These are phyloP conservation scores for Rhypophila decipiens DNA, from an alignment of 495 filamentous ascomycete species.

Conservation along the genomic window DNA sequence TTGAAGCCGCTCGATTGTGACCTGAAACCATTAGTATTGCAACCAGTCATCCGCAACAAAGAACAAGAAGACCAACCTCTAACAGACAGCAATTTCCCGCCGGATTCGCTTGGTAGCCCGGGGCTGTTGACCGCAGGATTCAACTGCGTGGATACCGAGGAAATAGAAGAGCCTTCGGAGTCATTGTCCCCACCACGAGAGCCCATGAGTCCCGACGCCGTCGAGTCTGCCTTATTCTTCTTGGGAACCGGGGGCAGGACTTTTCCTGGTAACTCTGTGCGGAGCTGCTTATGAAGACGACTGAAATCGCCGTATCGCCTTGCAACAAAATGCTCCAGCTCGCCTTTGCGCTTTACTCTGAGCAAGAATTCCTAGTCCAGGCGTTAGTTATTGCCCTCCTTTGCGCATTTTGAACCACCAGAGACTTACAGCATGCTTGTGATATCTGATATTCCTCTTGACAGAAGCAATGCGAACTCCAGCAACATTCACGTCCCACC, in stretches of 20 bases:
- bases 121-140: constrained; percentile 14
- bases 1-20: constrained; percentile 27
- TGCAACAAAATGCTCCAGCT: constrained; percentile 69
- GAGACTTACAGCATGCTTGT: constrained; percentile 77
- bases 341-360: constrained; percentile 65
- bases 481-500: constrained; percentile 96
- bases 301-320: constrained; percentile 85
- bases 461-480: constrained; percentile 73
- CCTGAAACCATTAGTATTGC: constrained; percentile 12
- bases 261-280: constrained; percentile 85
- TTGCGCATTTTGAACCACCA: not conserved
- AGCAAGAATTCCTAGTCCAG: constrained; percentile 76
- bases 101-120: constrained; percentile 8
- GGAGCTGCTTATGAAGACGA: constrained; percentile 68
- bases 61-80: constrained; percentile 23
- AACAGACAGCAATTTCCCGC: constrained; percentile 39
- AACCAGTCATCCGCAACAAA: no score
- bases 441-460: constrained; percentile 82
- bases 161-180: constrained; percentile 68
- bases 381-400: not conserved
- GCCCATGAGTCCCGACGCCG: constrained; percentile 47
- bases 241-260: constrained; percentile 78
- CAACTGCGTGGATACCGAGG: constrained; percentile 61
- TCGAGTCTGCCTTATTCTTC: constrained; percentile 76
- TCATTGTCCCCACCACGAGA: constrained; percentile 50